Conservation (phyloP, 148 eudicot species). For the Amaranthus hypochondriacus region DNA sequence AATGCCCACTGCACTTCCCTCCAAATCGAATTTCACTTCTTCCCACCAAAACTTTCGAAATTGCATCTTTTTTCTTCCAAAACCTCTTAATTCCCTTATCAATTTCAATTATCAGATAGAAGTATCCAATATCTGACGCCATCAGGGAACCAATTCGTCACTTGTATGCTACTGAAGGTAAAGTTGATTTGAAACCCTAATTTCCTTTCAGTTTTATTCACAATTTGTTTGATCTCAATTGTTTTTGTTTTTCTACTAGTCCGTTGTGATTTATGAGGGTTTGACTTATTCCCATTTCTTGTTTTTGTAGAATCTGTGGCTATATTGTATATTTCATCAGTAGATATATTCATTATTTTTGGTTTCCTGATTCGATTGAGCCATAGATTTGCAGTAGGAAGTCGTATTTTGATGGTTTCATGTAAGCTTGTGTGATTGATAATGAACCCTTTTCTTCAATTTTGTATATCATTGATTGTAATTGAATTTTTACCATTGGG, state of each 20-base stretch:
- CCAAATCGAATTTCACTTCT: conserved; percentile 15
- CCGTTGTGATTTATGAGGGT: neutral
- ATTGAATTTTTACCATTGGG: neutral
- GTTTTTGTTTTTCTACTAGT: neutral
- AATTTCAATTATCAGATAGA: neutral
- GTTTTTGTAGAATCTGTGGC: neutral
- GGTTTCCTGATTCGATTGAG: neutral
- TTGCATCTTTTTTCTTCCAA: neutral
- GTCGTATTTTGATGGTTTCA: neutral
- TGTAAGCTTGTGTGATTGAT: neutral
- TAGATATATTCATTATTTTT: neutral
- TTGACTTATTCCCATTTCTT: conserved; percentile 6
- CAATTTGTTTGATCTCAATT: neutral
- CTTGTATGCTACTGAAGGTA: conserved; percentile 22
- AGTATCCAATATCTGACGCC: neutral
- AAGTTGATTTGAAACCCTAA: conserved; percentile 29
- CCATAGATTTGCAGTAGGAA: neutral
- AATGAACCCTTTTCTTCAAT: neutral
- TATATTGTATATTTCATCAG: neutral
- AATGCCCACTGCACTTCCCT: conserved; percentile 19
- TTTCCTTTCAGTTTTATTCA: neutral
- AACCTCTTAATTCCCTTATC: conserved; percentile 11
- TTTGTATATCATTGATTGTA: neutral
- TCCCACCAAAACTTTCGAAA: conserved; percentile 24
- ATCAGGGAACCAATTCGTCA: neutral